phyloP scores from a whole-genome alignment of 768 basidiomycete genomes.

The Podaxis sp. region DNA sequence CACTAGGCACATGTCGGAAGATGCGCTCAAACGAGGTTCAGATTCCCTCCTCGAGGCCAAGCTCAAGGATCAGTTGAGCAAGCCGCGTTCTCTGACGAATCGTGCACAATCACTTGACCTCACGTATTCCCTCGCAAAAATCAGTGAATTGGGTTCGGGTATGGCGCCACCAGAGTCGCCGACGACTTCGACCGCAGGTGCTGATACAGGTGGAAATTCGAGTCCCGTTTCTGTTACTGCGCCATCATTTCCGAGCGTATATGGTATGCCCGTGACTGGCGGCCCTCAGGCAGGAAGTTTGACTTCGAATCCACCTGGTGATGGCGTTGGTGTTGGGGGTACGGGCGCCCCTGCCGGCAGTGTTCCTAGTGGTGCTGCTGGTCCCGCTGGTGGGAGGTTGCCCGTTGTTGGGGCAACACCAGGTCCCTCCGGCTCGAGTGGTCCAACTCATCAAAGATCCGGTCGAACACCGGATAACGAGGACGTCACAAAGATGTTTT shows the following conservation, averaged over 20 bases:
- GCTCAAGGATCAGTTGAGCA: constrained; percentile 71
- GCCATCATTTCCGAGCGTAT: constrained; percentile 84
- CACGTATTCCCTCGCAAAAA: constrained; percentile 80
- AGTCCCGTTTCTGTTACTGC: constrained; percentile 79
- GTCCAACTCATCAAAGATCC: constrained; percentile 35
- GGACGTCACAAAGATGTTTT: constrained; percentile 76
- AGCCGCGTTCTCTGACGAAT: constrained; percentile 81
- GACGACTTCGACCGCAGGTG: constrained; percentile 59
- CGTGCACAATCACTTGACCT: constrained; percentile 90
- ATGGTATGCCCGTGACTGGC: constrained; percentile 58
- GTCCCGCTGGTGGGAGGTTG: constrained; percentile 18
- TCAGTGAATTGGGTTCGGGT: constrained; percentile 64
- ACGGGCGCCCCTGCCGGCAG: constrained; percentile 10
- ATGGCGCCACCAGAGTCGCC: constrained; percentile 77
- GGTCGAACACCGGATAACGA: constrained; percentile 35
- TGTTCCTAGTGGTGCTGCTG: constrained; percentile 22
- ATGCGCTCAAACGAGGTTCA: constrained; percentile 77
- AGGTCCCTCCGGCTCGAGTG: constrained; percentile 14
- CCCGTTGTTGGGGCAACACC: constrained; percentile 2
- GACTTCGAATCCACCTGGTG: constrained; percentile 10
- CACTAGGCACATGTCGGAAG: constrained; percentile 63
- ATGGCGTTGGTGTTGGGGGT: constrained; percentile 5
- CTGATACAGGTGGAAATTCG: constrained; percentile 73
- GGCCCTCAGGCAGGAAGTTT: constrained; percentile 15
- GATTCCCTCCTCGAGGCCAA: constrained; percentile 85